A percentile compares a stretch with the other conserved stretches of the same genome.
Evolutionary conservation across 306 rosid genomes (phyloP).

Genomic region (Albizia julibrissin): DNA sequence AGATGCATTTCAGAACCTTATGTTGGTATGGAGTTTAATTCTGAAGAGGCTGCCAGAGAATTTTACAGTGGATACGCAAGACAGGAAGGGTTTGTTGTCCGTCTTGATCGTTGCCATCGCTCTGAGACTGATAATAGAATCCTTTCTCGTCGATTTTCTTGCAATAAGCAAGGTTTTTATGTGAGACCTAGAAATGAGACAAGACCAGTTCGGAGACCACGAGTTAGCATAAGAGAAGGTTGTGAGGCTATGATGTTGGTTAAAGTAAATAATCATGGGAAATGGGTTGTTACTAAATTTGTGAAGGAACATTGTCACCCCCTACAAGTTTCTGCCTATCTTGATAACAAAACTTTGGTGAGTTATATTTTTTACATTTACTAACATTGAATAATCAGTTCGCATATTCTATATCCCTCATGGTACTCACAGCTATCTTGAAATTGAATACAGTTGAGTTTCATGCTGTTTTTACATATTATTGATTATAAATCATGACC

Average conservation of each 20-base stretch:
- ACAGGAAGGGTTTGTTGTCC: constrained; percentile 38
- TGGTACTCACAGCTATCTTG: not conserved
- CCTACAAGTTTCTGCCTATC: constrained; percentile 20
- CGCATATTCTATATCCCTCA: not conserved
- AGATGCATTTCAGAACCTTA: constrained; percentile 27
- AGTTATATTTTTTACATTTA: constrained; percentile 28
- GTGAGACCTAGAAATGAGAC: constrained; percentile 29
- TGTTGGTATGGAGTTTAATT: constrained; percentile 50
- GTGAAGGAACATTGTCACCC: constrained; percentile 45
- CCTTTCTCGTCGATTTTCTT: constrained; percentile 40
- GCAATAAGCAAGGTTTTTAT: constrained; percentile 52
- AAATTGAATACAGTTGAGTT: constrained; percentile 2
- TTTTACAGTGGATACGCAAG: constrained; percentile 38
- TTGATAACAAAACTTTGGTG: constrained; percentile 24
- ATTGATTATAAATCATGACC: not conserved
- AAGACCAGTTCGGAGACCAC: constrained; percentile 31
- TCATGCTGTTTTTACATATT: not conserved
- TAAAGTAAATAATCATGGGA: constrained; percentile 42
- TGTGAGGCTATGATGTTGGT: constrained; percentile 51
- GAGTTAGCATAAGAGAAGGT: constrained; percentile 45
- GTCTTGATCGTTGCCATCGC: constrained; percentile 48
- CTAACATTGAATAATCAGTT: constrained; percentile 3
- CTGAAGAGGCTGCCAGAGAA: constrained; percentile 40
- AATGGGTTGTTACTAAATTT: constrained; percentile 48
- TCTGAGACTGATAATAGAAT: constrained; percentile 41